Evolutionary conservation across 306 rosid genomes (phyloP).

Genomic region (Oxytropis ochrocephala): DNA sequence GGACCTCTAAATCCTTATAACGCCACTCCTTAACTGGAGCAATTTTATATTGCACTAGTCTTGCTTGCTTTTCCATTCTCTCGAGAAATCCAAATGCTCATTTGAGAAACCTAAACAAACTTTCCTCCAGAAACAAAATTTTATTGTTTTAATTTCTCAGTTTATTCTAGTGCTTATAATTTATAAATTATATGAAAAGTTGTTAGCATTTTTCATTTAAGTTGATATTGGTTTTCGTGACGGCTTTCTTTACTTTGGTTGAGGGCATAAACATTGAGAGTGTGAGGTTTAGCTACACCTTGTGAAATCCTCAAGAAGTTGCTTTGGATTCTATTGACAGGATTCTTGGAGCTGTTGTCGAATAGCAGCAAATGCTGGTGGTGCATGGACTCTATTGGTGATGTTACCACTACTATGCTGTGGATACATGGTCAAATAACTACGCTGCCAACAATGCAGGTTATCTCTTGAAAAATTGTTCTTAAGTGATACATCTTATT

Average conservation of each 20-base stretch:
- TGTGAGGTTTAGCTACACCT: neutral
- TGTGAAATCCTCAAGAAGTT: constrained; percentile 10
- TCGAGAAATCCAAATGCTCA: neutral
- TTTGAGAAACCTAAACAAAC: neutral
- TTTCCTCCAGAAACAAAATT: neutral
- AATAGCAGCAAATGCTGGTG: constrained; percentile 97
- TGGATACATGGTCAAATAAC: constrained; percentile 98
- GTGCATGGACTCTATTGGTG: constrained; percentile 99
- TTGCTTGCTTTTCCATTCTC: neutral
- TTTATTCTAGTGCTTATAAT: neutral
- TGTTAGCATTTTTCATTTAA: neutral
- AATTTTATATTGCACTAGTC: neutral
- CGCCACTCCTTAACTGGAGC: neutral
- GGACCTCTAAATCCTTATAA: neutral
- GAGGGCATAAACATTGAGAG: neutral
- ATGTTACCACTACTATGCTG: constrained; percentile 94
- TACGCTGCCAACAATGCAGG: constrained; percentile 75
- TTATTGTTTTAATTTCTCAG: neutral
- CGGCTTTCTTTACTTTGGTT: neutral
- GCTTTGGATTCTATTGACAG: constrained; percentile 44
- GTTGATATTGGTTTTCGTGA: neutral
- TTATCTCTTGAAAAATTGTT: constrained; percentile 19
- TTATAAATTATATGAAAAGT: neutral
- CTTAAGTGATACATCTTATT: neutral
- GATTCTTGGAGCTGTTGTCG: constrained; percentile 95